A percentile compares a stretch with the other conserved stretches of the same genome.
These are phyloP conservation scores for Penicillium nucicola DNA, from an alignment of 495 filamentous ascomycete species.

Conservation along the genomic window DNA sequence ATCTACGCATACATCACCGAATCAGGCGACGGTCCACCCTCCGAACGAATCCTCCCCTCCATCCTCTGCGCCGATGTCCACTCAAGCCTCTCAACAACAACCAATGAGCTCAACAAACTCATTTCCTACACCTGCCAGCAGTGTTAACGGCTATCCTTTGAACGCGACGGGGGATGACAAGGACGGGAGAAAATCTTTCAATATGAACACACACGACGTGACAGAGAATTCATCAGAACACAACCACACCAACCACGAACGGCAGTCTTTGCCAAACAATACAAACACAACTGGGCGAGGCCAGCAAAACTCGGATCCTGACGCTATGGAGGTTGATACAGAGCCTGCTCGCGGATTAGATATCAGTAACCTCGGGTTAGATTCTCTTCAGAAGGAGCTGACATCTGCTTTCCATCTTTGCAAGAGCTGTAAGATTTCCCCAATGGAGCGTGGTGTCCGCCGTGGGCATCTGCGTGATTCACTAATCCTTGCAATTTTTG, in stretches of 20 bases:
- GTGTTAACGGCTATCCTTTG: constrained; percentile 35
- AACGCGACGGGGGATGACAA: constrained; percentile 34
- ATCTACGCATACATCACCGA: constrained; percentile 45
- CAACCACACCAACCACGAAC: constrained; percentile 39
- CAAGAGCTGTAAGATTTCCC: constrained; percentile 50
- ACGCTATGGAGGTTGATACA: constrained; percentile 42
- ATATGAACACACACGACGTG: constrained; percentile 19
- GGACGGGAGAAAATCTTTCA: constrained; percentile 27
- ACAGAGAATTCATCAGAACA: constrained; percentile 22
- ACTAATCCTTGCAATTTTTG: constrained; percentile 24
- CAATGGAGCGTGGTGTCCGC: constrained; percentile 24
- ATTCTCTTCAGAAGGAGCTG: constrained; percentile 45
- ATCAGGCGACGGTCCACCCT: constrained; percentile 42
- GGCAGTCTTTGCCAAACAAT: constrained; percentile 15
- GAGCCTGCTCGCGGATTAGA: constrained; percentile 13
- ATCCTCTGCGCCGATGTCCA: constrained; percentile 46
- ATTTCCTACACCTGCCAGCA: constrained; percentile 47
- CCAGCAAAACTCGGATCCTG: constrained; percentile 13
- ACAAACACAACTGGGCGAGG: constrained; percentile 15
- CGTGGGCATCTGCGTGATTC: constrained; percentile 25
- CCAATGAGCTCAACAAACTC: constrained; percentile 41
- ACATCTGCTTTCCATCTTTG: constrained; percentile 49
- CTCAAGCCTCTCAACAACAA: constrained; percentile 44
- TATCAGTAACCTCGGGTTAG: constrained; percentile 31
- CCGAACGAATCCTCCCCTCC: constrained; percentile 41